These are phyloP conservation scores for Gonapodya prolifera DNA, from an alignment of 192 early-diverging fungal species.

Conservation along the genomic window DNA sequence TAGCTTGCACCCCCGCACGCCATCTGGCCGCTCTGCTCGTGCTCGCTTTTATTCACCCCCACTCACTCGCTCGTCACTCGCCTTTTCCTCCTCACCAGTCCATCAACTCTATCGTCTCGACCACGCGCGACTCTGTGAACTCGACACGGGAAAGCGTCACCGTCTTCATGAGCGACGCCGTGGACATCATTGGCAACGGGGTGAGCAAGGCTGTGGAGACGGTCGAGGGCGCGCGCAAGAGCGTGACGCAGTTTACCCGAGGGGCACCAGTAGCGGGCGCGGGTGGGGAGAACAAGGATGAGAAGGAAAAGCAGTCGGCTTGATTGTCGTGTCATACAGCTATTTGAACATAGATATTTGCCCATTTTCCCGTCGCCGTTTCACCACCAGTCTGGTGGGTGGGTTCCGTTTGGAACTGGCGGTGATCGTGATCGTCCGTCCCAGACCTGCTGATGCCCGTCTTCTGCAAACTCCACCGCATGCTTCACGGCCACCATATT, in stretches of 20 bases:
- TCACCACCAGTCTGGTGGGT: constrained; percentile 1
- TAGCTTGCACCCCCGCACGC: no score
- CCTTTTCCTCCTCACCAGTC: not conserved
- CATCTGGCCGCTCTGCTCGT: no score
- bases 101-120: not conserved
- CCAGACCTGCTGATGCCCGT: not conserved
- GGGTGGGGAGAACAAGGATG: not conserved
- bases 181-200: not conserved
- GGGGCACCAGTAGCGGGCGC: not conserved
- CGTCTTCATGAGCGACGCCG: not conserved
- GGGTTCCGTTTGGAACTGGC: not conserved
- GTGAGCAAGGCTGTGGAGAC: not conserved
- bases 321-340: not conserved
- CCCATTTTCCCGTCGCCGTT: no score
- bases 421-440: not conserved
- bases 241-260: not conserved
- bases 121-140: not conserved
- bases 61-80: not conserved
- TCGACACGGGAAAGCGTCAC: not conserved
- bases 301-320: not conserved
- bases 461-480: not conserved
- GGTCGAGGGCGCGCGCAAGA: not conserved
- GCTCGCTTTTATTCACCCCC: not conserved
- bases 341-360: no score
- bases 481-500: constrained; percentile 1